These are phyloP conservation scores for Trichoderma gamsii DNA, from an alignment of 495 filamentous ascomycete genomes.

Conservation along the genomic window DNA sequence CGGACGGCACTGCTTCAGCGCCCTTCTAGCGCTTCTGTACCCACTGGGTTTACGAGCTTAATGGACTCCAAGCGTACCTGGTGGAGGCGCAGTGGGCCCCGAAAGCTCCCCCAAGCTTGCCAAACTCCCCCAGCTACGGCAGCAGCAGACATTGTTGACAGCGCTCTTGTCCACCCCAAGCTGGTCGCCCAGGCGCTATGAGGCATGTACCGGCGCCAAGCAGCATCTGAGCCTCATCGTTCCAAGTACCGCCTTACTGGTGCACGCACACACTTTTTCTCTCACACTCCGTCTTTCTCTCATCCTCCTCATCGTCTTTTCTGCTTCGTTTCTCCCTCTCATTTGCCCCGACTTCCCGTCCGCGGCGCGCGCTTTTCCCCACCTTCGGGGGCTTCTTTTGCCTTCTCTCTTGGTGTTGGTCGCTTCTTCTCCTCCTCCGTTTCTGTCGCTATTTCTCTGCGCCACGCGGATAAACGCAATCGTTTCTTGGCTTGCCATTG, in stretches of 20 bases:
- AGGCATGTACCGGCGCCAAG: not conserved
- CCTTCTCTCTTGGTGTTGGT: not conserved
- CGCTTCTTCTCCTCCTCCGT: not conserved
- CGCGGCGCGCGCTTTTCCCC: constrained; percentile 2
- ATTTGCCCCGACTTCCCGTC: not conserved
- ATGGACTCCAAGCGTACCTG: not conserved
- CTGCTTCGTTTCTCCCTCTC: not conserved
- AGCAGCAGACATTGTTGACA: too few species aligned
- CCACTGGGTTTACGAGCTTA: not conserved
- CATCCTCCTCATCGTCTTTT: not conserved
- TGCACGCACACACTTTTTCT: not conserved
- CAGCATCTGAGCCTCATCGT: not conserved
- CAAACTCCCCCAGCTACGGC: too few species aligned
- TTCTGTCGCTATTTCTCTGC: not conserved
- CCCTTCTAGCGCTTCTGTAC: not conserved
- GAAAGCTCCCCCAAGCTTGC: not conserved
- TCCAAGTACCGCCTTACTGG: not conserved
- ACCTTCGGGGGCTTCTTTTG: not conserved
- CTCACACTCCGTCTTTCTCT: not conserved
- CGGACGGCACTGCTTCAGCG: not conserved
- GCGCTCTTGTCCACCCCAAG: too few species aligned
- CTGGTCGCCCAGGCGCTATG: too few species aligned
- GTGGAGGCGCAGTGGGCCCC: not conserved
- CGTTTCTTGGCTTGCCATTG: constrained; percentile 7
- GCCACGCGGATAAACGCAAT: constrained; percentile 5